Evolutionary conservation across 1,284 basidiomycete species (phyloP).

Genomic region (Ceratobasidium theobromae): DNA sequence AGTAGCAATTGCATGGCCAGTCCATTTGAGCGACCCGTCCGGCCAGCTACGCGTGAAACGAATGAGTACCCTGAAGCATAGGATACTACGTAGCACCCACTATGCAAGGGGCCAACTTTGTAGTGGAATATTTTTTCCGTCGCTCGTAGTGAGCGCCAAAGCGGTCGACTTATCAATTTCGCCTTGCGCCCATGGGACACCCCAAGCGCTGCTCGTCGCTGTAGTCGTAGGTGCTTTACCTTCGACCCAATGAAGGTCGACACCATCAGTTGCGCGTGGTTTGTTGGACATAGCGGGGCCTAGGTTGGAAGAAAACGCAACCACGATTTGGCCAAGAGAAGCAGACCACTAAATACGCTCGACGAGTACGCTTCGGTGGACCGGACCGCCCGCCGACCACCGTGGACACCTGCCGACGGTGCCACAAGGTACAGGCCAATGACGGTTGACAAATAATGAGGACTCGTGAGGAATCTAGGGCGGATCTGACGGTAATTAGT

Average conservation of each 20-base stretch:
- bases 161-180: conserved; percentile 48
- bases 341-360: too few species aligned
- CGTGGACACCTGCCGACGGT: background rate
- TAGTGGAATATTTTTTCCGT: conserved; percentile 43
- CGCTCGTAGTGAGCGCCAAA: conserved; percentile 40
- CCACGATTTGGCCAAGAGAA: background rate
- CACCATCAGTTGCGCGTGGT: conserved; percentile 36
- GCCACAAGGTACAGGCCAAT: background rate
- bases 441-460: conserved; percentile 1
- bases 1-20: conserved; percentile 47
- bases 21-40: conserved; percentile 50
- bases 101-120: conserved; percentile 50
- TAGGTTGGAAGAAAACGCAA: background rate
- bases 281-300: conserved; percentile 19
- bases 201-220: conserved; percentile 46
- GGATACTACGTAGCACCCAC: conserved; percentile 38
- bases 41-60: conserved; percentile 45
- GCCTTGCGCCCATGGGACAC: conserved; percentile 48
- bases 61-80: background rate
- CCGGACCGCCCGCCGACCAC: conserved; percentile 11
- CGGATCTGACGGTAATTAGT: background rate
- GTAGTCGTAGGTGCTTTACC: conserved; percentile 42
- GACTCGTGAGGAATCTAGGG: background rate
- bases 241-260: conserved; percentile 46
- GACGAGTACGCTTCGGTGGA: background rate